These are phyloP conservation scores for Trifolium dubium DNA, from an alignment of 306 rosid species.

Conservation along the genomic window DNA sequence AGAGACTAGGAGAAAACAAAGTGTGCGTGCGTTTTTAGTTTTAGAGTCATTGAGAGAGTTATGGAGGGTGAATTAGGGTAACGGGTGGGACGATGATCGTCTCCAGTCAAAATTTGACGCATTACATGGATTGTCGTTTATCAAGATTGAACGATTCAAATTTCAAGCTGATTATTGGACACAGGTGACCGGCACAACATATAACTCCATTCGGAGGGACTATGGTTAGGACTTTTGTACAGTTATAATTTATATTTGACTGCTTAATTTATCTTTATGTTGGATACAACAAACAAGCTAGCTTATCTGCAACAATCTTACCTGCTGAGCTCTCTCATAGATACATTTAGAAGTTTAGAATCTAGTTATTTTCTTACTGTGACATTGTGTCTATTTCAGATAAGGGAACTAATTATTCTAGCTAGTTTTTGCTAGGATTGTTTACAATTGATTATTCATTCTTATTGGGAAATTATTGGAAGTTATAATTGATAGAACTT, in stretches of 20 bases:
- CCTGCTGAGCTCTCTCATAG: not conserved
- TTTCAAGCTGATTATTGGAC: not conserved
- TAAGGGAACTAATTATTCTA: slow-evolving; percentile 12
- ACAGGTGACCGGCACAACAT: not conserved
- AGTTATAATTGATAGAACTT: slow-evolving; percentile 28
- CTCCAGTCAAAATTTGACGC: not conserved
- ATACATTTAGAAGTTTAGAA: slow-evolving; percentile 32
- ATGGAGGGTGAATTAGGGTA: slow-evolving; percentile 2
- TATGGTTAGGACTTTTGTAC: slow-evolving; percentile 38
- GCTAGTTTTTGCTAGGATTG: slow-evolving; percentile 44
- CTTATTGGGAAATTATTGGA: slow-evolving; percentile 14
- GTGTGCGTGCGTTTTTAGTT: slow-evolving; percentile 14
- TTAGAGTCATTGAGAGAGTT: slow-evolving; percentile 16
- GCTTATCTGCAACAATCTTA: slow-evolving; percentile 38
- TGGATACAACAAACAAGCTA: slow-evolving; percentile 49
- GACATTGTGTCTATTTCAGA: slow-evolving; percentile 35
- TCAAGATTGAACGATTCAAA: too few relatives aligned
- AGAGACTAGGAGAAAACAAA: not conserved
- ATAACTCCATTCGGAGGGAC: not conserved
- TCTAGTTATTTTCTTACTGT: slow-evolving; percentile 8
- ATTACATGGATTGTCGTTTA: too few relatives aligned
- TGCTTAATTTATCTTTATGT: slow-evolving; percentile 40
- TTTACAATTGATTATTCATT: slow-evolving; percentile 33
- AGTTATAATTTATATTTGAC: slow-evolving; percentile 19
- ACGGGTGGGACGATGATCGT: too few relatives aligned